Percentiles rank a stretch among this genome's conserved stretches.
Conservation (phyloP, 1,139 yeast species). For the Debaryomyces coudertii region DNA sequence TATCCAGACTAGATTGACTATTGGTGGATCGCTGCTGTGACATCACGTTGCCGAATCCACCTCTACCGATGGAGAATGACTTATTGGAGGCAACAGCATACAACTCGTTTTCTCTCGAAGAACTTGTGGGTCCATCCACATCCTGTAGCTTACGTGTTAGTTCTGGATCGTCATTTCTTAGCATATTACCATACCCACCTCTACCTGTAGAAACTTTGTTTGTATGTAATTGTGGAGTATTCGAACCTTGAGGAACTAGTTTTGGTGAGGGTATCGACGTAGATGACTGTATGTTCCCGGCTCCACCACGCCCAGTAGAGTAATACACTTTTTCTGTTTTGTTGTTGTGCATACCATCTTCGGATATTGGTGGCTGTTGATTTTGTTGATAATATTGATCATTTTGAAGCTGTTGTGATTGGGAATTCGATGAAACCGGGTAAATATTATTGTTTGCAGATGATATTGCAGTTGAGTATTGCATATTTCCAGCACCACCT, state of each 20-base stretch:
- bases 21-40: constrained; percentile 18
- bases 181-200: constrained; percentile 83
- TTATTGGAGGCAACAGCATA: constrained; percentile 42
- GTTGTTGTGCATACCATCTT: constrained; percentile 9
- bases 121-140: constrained; percentile 46
- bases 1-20: constrained; percentile 14
- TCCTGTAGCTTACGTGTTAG: constrained; percentile 70
- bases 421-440: constrained; percentile 14
- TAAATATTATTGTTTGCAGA: constrained; percentile 21
- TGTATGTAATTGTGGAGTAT: constrained; percentile 62
- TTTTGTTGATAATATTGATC: constrained; percentile 8
- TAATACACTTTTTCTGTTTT: constrained; percentile 32
- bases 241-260: constrained; percentile 61
- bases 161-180: constrained; percentile 62
- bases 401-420: constrained; percentile 6
- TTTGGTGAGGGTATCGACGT: constrained; percentile 53
- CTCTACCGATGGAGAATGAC: constrained; percentile 49
- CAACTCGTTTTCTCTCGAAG: constrained; percentile 31
- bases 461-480: constrained; percentile 22
- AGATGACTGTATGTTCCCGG: constrained; percentile 65
- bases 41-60: constrained; percentile 54
- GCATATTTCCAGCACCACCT: constrained; percentile 47
- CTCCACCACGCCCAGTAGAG: constrained; percentile 84
- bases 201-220: constrained; percentile 73
- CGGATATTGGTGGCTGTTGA: neutral